Evolutionary conservation across 495 filamentous ascomycete genomes (phyloP).

Genomic region (Letharia lupina): DNA sequence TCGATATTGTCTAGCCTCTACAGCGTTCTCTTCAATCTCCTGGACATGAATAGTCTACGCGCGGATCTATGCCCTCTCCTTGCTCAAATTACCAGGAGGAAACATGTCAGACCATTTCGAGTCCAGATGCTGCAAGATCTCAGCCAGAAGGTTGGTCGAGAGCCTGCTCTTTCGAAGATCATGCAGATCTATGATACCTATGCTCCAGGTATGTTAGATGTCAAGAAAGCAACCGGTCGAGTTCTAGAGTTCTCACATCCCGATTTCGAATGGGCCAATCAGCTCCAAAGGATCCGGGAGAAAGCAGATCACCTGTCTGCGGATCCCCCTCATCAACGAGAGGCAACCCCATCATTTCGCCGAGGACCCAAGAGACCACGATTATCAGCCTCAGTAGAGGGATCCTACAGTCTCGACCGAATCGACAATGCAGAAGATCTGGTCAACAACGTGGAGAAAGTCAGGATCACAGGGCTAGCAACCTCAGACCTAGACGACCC

Average conservation of each 20-base stretch:
- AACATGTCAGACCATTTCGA: constrained; percentile 76
- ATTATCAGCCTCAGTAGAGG: constrained; percentile 33
- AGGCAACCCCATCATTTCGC: constrained; percentile 39
- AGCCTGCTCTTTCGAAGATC: constrained; percentile 69
- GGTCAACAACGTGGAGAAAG: constrained; percentile 64
- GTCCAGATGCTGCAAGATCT: constrained; percentile 67
- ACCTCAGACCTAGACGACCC: constrained; percentile 61
- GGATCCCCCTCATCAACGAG: constrained; percentile 24
- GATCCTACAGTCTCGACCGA: constrained; percentile 66
- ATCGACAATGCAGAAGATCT: constrained; percentile 65
- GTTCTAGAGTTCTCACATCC: constrained; percentile 46
- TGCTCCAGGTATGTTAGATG: constrained; percentile 54
- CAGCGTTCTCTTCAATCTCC: constrained; percentile 68
- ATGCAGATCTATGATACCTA: constrained; percentile 80
- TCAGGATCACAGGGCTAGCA: constrained; percentile 29
- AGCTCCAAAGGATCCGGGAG: constrained; percentile 47
- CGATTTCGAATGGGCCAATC: constrained; percentile 66
- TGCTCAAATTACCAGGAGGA: constrained; percentile 72
- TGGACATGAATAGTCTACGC: constrained; percentile 63
- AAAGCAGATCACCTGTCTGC: constrained; percentile 22
- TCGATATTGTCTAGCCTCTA: constrained; percentile 61
- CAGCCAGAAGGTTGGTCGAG: constrained; percentile 55
- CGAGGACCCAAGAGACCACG: constrained; percentile 42
- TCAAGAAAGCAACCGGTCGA: neutral
- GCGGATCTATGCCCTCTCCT: constrained; percentile 67